A percentile compares a stretch with the other conserved stretches of the same genome.
These are phyloP conservation scores for Ligustrum vulgare DNA, from an alignment of 257 asterid species.

Conservation along the genomic window DNA sequence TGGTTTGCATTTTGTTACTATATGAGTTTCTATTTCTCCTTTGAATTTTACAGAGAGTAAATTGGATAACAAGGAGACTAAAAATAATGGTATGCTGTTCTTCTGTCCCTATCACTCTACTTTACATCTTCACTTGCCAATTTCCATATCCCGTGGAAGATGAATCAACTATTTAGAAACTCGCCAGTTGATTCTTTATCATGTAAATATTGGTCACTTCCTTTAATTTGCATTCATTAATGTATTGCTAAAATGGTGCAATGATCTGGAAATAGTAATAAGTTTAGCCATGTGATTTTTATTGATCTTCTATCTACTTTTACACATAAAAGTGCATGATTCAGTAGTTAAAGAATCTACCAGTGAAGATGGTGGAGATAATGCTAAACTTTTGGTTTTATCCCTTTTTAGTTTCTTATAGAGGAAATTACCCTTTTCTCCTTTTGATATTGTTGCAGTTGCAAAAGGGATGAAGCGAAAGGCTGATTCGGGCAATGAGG, in stretches of 20 bases:
- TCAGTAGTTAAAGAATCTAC: constrained; percentile 1
- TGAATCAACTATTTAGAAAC: not conserved
- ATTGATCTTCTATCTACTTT: constrained; percentile 8
- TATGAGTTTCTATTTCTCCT: constrained; percentile 20
- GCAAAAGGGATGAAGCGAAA: constrained; percentile 81
- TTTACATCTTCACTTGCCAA: constrained; percentile 18
- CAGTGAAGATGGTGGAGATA: not conserved
- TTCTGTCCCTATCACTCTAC: constrained; percentile 1
- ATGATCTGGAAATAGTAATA: constrained; percentile 1
- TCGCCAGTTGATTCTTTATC: not conserved
- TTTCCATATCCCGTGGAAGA: constrained; percentile 5
- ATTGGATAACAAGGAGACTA: constrained; percentile 68
- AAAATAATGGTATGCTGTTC: constrained; percentile 47
- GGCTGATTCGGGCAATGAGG: constrained; percentile 72
- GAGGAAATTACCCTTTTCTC: constrained; percentile 17
- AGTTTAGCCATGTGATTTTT: constrained; percentile 9
- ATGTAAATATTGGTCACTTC: constrained; percentile 2
- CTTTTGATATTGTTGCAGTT: constrained; percentile 51
- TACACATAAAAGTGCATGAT: constrained; percentile 4
- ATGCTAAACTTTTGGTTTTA: constrained; percentile 1
- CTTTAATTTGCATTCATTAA: not conserved
- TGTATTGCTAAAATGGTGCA: constrained; percentile 4
- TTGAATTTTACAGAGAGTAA: constrained; percentile 51
- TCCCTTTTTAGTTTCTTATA: constrained; percentile 6
- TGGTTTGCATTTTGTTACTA: constrained; percentile 16